Conservation (phyloP, 2,329 filamentous ascomycete genomes). For the Fusarium sp. region DNA sequence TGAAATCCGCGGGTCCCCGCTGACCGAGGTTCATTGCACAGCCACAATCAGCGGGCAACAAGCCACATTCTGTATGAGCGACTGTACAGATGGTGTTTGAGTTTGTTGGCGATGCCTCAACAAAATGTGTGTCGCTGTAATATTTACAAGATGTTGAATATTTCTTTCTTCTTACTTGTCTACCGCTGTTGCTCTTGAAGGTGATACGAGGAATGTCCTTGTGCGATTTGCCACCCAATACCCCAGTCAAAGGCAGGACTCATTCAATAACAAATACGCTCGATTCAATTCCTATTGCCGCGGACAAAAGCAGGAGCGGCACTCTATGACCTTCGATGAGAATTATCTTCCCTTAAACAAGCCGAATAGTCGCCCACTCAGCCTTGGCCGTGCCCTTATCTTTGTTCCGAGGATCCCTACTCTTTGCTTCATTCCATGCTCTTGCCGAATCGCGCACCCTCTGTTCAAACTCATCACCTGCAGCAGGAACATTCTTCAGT, state of each 20-base stretch:
- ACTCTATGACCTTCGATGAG: fast-evolving
- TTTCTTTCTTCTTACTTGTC: no score
- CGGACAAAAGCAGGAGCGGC: fast-evolving
- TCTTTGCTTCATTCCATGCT: no score
- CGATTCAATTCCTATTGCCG: no score
- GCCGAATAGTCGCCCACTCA: conserved; percentile 2
- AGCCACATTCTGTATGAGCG: not conserved
- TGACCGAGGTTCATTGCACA: not conserved
- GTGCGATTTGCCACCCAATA: no score
- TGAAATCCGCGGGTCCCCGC: not conserved
- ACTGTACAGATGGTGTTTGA: not conserved
- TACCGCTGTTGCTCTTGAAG: no score
- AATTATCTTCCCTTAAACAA: not conserved
- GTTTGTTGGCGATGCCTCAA: not conserved
- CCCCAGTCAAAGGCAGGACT: no score
- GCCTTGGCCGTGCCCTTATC: not conserved
- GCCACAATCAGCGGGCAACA: not conserved
- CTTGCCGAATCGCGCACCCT: not conserved
- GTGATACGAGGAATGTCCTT: no score
- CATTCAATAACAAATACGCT: no score
- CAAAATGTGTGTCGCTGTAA: not conserved
- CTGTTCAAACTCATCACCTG: not conserved
- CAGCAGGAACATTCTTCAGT: not conserved
- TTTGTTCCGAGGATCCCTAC: no score
- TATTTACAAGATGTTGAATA: fast-evolving